Base-by-base conservation (phyloP, 148 eudicot genomes). In the Diospyros kaki region DNA sequence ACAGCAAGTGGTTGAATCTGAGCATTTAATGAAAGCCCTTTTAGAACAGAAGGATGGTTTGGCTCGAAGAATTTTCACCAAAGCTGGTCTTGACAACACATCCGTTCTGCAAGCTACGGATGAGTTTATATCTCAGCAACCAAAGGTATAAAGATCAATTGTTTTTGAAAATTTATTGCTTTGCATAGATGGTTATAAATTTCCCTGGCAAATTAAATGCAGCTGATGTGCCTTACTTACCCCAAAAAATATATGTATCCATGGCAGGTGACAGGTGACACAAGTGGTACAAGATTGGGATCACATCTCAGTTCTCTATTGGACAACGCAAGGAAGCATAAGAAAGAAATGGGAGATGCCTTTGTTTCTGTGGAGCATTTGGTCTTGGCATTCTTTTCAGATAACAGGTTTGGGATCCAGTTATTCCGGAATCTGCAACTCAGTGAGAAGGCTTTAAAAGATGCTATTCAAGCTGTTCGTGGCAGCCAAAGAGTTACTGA, bases 341-440 rank as follows among this genome's bases (percentile, higher is more conserved):
- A 89, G 84, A 96, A 88, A 79, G 97, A 91, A 74, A 86, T 96
- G 97, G 81, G 86, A 6, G 99, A 96, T 84, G 90, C 87, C 59
- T 96, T 96, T 93, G 81, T 96, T 43, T 96, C 99, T 2, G 99
- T 96, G 66, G 99, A 96, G 81, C 98, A 96, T 91, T 80, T 96
- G 71, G 73, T 93, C 53, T 76, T 96, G 61, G 97, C 98, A 5
- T 88, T 87, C 78, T 84, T 77, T 71, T 88, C 85, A 69, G 99
- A 96, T 86, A 83, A 80, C 68, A 89, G 99, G 78, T 88, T 96
- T 86, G 99, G 99, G 0, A 82, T 84, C 68, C 85, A 88, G 72
- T 83, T 93, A 72, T 96, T 96, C 76, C 84, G 75, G 64, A 79
- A 86, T 50, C 81, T 89, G 78, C 82, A 88, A 68, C 94, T 96